phyloP scores from a whole-genome alignment of 805 yeast genomes.

The Citeromyces nyonsensis region DNA sequence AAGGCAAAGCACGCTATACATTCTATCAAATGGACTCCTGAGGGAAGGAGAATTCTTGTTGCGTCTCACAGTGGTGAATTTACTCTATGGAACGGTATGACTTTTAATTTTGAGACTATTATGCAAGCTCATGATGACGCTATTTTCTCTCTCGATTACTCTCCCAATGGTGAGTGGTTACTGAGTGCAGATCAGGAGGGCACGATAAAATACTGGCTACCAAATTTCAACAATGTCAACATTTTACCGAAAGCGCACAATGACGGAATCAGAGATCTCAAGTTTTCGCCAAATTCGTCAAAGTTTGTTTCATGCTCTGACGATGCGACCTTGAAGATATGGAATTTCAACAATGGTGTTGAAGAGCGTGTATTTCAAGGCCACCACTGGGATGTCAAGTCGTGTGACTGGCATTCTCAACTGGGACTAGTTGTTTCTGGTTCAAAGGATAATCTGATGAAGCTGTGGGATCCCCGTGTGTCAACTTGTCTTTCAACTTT shows the following conservation, averaged over 20 bases:
- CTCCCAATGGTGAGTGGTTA: conserved; percentile 90
- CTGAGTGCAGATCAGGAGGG: conserved; percentile 92
- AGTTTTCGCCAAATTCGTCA: conserved; percentile 81
- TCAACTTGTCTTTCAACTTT: conserved; percentile 63
- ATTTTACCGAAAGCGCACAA: conserved; percentile 56
- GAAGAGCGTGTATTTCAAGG: conserved; percentile 75
- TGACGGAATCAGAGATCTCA: conserved; percentile 73
- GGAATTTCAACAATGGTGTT: conserved; percentile 84
- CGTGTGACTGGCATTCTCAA: conserved; percentile 92
- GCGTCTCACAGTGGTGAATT: conserved; percentile 92
- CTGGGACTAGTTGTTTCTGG: conserved; percentile 83
- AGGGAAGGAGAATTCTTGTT: conserved; percentile 79
- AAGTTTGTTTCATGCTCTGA: conserved; percentile 92
- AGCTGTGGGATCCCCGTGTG: conserved; percentile 92
- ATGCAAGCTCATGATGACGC: conserved; percentile 98
- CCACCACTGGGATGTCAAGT: conserved; percentile 98
- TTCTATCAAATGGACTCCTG: conserved; percentile 93
- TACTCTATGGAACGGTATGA: conserved; percentile 91
- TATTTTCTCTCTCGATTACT: conserved; percentile 62
- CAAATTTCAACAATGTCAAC: conserved; percentile 92
- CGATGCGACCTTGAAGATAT: conserved; percentile 78
- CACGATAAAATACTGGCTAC: conserved; percentile 89
- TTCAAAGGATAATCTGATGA: conserved; percentile 86
- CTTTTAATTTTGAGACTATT: conserved; percentile 89
- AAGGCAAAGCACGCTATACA: conserved; percentile 86